A percentile compares a stretch with the other conserved stretches of the same genome.
phyloP scores from a whole-genome alignment of 2,329 filamentous ascomycete species.

The Trichoderma cornu-damae region DNA sequence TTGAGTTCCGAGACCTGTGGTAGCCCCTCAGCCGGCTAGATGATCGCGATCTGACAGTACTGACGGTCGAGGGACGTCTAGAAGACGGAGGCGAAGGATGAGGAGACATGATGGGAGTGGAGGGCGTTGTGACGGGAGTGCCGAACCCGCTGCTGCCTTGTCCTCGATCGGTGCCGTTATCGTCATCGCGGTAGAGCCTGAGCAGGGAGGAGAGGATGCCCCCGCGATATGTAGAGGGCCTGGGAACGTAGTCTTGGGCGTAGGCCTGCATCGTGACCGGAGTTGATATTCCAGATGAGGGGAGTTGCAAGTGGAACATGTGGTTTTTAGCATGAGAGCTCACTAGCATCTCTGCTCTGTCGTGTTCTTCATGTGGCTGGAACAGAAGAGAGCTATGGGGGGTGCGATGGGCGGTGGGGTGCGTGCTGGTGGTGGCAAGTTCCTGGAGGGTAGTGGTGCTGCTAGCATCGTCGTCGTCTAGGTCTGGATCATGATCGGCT shows the following conservation, averaged over 20 bases:
- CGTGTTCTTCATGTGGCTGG: conserved; percentile 25
- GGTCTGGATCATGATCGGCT: conserved; percentile 24
- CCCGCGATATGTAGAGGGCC: conserved; percentile 63
- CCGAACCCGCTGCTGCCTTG: conserved; percentile 36
- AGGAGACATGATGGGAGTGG: conserved; percentile 40
- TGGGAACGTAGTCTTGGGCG: conserved; percentile 54
- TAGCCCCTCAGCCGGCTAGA: conserved; percentile 39
- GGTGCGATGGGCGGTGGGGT: conserved; percentile 24
- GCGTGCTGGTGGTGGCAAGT: background rate
- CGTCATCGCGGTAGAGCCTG: conserved; percentile 59
- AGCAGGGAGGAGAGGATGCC: conserved; percentile 69
- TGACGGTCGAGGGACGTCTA: conserved; percentile 36
- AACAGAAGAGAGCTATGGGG: conserved; percentile 21
- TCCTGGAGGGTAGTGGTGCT: background rate
- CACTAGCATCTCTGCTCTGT: conserved; percentile 34
- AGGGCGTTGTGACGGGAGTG: conserved; percentile 37
- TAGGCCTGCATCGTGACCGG: conserved; percentile 46
- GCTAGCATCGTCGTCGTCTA: conserved; percentile 22
- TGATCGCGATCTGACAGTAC: conserved; percentile 30
- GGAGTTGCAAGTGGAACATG: conserved; percentile 28
- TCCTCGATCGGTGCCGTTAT: conserved; percentile 30
- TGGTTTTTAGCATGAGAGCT: conserved; percentile 32
- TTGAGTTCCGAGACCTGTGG: conserved; percentile 38
- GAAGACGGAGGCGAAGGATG: conserved; percentile 39
- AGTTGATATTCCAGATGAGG: conserved; percentile 35